phyloP scores from a whole-genome alignment of 2,329 filamentous ascomycete species.

The Aspergillus fumigatus region DNA sequence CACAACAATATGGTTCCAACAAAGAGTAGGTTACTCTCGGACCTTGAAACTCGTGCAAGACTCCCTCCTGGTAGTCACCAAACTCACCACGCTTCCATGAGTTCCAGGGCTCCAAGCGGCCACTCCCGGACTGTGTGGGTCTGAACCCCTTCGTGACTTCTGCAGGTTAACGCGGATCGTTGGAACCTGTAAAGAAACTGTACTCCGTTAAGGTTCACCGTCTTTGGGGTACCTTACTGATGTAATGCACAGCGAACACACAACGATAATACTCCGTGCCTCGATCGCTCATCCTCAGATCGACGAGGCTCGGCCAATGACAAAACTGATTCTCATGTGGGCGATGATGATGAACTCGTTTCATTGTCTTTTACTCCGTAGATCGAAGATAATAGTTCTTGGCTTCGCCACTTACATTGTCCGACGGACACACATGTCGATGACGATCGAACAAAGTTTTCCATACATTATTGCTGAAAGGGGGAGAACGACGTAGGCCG shows the following conservation, averaged over 20 bases:
- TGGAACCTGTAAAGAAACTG: neutral
- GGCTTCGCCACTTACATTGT: neutral
- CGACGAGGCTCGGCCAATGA: neutral
- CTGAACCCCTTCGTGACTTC: slow-evolving; percentile 1
- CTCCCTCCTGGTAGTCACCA: neutral
- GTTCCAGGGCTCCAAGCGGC: slow-evolving; percentile 4
- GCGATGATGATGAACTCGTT: neutral
- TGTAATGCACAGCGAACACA: neutral
- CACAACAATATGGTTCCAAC: neutral
- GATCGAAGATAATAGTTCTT: neutral
- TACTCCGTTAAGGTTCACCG: neutral
- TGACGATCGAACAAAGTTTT: neutral
- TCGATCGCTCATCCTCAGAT: neutral
- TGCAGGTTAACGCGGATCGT: neutral
- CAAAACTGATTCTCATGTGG: neutral
- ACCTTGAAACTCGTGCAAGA: neutral
- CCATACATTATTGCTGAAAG: neutral
- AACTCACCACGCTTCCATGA: slow-evolving; percentile 3
- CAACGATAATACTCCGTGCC: neutral
- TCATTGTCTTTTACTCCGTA: neutral
- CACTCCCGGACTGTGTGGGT: slow-evolving; percentile 10
- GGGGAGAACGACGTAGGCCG: neutral
- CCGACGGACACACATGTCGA: too few relatives aligned
- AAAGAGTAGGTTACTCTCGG: neutral
- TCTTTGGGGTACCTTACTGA: neutral